Evolutionary conservation across 495 filamentous ascomycete genomes (phyloP).

Genomic region (Penicillium bialowiezense): DNA sequence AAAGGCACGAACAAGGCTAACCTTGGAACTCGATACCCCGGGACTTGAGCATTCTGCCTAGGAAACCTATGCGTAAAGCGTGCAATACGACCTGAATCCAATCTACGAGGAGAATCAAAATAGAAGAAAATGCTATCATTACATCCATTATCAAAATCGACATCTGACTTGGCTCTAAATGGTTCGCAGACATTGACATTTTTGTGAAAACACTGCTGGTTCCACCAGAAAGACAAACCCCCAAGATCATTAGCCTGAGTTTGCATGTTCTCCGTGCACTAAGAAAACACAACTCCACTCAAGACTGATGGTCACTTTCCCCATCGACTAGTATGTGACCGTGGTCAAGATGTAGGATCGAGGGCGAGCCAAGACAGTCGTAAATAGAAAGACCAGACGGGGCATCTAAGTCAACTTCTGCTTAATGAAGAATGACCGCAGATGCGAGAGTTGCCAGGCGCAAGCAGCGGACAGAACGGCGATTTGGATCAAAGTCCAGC

Average conservation of each 20-base stretch:
- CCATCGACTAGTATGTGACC: slow-evolving; percentile 11
- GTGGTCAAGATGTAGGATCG: slow-evolving; percentile 22
- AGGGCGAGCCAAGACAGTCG: neutral
- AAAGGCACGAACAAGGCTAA: too few species aligned
- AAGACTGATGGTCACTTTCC: slow-evolving; percentile 12
- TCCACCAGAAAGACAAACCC: neutral
- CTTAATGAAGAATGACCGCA: slow-evolving; percentile 98
- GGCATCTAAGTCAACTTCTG: slow-evolving; percentile 80
- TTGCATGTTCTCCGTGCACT: neutral
- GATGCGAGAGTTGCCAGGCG: slow-evolving; percentile 94
- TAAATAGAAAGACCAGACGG: slow-evolving; percentile 15
- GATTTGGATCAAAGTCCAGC: slow-evolving; percentile 91
- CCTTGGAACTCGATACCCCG: too few species aligned
- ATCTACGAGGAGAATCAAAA: slow-evolving; percentile 1
- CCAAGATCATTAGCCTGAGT: neutral
- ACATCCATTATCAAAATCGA: slow-evolving; percentile 35
- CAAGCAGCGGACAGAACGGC: slow-evolving; percentile 86
- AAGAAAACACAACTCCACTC: slow-evolving; percentile 2
- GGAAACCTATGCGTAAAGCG: too few species aligned
- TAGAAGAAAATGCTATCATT: slow-evolving; percentile 25
- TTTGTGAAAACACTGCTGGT: slow-evolving; percentile 2
- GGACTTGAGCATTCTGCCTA: too few species aligned
- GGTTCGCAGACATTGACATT: slow-evolving; percentile 12
- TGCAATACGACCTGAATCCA: too few species aligned
- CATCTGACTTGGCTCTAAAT: slow-evolving; percentile 20